Evolutionary conservation across 1,139 yeast genomes (phyloP).

Genomic region (Blastobotrys persicus): DNA sequence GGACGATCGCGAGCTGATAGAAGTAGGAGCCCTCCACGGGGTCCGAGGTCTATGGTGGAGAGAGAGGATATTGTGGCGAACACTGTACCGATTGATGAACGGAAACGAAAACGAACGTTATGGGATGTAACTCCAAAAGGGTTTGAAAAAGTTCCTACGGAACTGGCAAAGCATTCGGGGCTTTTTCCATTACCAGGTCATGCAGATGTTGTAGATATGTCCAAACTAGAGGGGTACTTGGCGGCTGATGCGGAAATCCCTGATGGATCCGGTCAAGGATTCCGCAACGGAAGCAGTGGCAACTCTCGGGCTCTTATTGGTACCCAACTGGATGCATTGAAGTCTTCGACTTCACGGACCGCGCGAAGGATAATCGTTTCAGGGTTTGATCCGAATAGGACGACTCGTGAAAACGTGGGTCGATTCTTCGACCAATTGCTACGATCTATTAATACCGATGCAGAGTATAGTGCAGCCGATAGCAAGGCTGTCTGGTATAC

Average conservation of each 20-base stretch:
- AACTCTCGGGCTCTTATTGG: background rate
- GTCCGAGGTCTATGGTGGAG: slow-evolving; percentile 18
- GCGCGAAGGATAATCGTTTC: slow-evolving; percentile 52
- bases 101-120: slow-evolving; percentile 48
- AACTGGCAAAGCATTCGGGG: slow-evolving; percentile 79
- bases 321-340: slow-evolving; percentile 14
- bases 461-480: slow-evolving; percentile 6
- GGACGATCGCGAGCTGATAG: slow-evolving; percentile 16
- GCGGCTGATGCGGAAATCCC: slow-evolving; percentile 12
- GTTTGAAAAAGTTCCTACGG: slow-evolving; percentile 73
- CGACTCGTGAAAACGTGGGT: slow-evolving; percentile 40
- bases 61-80: slow-evolving; percentile 30
- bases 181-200: slow-evolving; percentile 75
- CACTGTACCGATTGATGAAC: slow-evolving; percentile 45
- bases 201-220: slow-evolving; percentile 44
- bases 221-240: slow-evolving; percentile 4
- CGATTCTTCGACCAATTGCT: slow-evolving; percentile 47
- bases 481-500: slow-evolving; percentile 9
- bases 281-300: background rate
- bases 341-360: slow-evolving; percentile 28
- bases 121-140: slow-evolving; percentile 82
- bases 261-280: slow-evolving; percentile 7
- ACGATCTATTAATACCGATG: slow-evolving; percentile 16
- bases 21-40: slow-evolving; percentile 19
- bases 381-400: slow-evolving; percentile 48